Base-by-base conservation (phyloP, 2,329 filamentous ascomycete species). In the Paecilomyces dactylethromorphus region DNA sequence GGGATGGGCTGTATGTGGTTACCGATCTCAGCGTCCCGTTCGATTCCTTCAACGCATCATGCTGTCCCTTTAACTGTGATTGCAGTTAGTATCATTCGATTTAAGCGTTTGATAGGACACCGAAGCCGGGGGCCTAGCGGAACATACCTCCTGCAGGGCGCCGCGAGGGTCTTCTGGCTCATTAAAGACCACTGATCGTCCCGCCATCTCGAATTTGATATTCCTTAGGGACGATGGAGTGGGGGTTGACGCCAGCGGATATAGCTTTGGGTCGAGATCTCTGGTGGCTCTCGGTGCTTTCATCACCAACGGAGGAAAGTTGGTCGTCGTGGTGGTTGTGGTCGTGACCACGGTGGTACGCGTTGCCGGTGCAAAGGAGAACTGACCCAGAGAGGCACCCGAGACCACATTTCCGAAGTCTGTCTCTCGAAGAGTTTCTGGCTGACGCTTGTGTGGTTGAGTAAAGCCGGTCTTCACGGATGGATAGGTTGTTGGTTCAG, bases 241-340 rank as follows among this genome's bases (percentile, higher is more conserved):
- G 1, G 91, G 88, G 55, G 90, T 87, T 62, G 84, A 83, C 39
- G 93, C 93, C 31, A 99, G 81, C 45, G 94, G 94, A 72, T 96
- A 99, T 67, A 94, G 86, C 72, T 95, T 96, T 13, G 88, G 82
- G 74, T 97, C 92, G 59, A 96, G 84, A 57, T 87, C 83, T 60
- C 84, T 80, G 33, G 92, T 82, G 56, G 86, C 84, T 56, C 85
- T 84, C 24, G 91, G 88, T 60, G 90, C 84, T 64, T 86, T 87
- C 65, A 96, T 85, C 58, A 90, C 81, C 59, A 97, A 80, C n/a
- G 91, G 91, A 53, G 93, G 92, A 65, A 94, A 95, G 15, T 80
- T 75, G 75, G 91, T 82, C 73, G 87, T 90, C 1, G 92, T 95
- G 0, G 91, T 96, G 0, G 92, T 97, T 0, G 92, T 97, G 0